Evolutionary conservation across 2,329 filamentous ascomycete species (phyloP).

Genomic region (Beauveria asiatica): DNA sequence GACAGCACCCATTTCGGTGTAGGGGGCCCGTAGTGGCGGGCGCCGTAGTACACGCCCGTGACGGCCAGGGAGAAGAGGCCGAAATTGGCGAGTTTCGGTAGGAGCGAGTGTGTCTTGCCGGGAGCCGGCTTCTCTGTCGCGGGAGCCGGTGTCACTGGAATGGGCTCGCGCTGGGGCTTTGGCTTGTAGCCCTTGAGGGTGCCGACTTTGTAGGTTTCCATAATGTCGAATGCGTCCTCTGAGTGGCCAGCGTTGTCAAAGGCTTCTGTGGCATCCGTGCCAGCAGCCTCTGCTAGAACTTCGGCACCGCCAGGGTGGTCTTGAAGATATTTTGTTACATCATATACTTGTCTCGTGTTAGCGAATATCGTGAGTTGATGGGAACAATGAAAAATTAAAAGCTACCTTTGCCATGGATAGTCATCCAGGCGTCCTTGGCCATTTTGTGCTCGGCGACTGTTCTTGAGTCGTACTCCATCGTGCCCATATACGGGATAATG

Average conservation of each 20-base stretch:
- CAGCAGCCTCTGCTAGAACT: conserved; percentile 67
- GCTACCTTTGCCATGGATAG: conserved; percentile 44
- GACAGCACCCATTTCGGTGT: conserved; percentile 2
- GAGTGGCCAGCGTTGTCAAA: conserved; percentile 83
- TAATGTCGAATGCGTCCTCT: conserved; percentile 43
- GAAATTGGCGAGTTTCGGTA: conserved; percentile 12
- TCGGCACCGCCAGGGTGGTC: conserved; percentile 68
- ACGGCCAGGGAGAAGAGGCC: conserved; percentile 16
- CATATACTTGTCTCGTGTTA: conserved; percentile 32
- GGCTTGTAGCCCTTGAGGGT: conserved; percentile 24
- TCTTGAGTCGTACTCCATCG: conserved; percentile 21
- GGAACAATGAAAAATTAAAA: fast-evolving
- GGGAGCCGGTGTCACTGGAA: background rate
- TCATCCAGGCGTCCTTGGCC: conserved; percentile 42
- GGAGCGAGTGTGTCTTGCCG: background rate
- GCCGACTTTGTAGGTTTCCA: conserved; percentile 30
- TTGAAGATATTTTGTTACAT: conserved; percentile 47
- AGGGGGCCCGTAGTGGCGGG: conserved; percentile 9
- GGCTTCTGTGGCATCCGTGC: conserved; percentile 68
- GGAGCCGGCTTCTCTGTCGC: background rate
- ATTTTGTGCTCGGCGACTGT: conserved; percentile 42
- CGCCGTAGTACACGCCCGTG: conserved; percentile 17
- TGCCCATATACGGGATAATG: background rate
- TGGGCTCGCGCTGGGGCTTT: conserved; percentile 7
- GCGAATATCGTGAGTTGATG: background rate